These are phyloP conservation scores for Santalum album DNA, from an alignment of 164 flowering plant genomes.

Conservation along the genomic window DNA sequence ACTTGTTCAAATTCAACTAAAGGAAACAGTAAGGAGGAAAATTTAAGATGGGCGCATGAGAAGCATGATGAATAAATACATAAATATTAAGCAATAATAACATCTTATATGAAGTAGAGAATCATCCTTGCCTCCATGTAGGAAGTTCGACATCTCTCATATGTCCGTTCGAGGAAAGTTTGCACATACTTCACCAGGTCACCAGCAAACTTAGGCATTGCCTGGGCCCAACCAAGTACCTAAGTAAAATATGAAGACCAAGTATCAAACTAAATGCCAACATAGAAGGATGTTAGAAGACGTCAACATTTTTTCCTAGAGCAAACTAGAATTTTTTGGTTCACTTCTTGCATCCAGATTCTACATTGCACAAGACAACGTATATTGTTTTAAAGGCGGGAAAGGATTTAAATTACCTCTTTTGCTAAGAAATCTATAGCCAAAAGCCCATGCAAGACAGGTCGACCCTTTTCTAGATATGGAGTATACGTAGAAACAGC, in stretches of 20 bases:
- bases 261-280: too few relatives aligned
- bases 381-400: not conserved
- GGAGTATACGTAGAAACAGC: slow-evolving; percentile 56
- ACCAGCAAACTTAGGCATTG: slow-evolving; percentile 93
- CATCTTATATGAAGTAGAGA: slow-evolving; percentile 8
- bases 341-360: not conserved
- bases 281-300: not conserved
- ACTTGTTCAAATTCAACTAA: too few relatives aligned
- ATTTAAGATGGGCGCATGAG: too few relatives aligned
- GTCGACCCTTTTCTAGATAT: slow-evolving; percentile 79
- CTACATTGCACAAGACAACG: not conserved
- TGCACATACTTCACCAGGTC: slow-evolving; percentile 93
- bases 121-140: slow-evolving; percentile 77
- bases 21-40: too few relatives aligned
- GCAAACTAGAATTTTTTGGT: not conserved
- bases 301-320: too few relatives aligned
- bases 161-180: slow-evolving; percentile 86
- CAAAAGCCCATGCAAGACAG: slow-evolving; percentile 89
- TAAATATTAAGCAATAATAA: too few relatives aligned
- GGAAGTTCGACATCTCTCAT: slow-evolving; percentile 96
- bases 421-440: slow-evolving; percentile 88
- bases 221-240: slow-evolving; percentile 99
- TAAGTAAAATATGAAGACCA: slow-evolving; percentile 10
- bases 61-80: too few relatives aligned
- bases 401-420: slow-evolving; percentile 44